These are phyloP conservation scores for Sclerotinia nivalis DNA, from an alignment of 2,329 filamentous ascomycete genomes.

Conservation along the genomic window DNA sequence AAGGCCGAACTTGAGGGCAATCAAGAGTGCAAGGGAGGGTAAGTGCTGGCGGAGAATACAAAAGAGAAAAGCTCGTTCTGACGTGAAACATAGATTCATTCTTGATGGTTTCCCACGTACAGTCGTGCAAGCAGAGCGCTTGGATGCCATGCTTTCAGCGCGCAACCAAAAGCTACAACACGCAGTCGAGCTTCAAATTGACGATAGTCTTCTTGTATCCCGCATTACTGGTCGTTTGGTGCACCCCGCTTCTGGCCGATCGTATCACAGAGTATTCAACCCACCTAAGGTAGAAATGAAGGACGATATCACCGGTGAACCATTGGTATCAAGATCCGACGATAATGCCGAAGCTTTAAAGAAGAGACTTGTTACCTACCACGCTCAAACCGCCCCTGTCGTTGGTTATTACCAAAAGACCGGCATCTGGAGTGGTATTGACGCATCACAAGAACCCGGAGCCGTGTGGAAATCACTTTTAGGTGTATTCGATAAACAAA, in stretches of 20 bases:
- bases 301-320: slow-evolving; percentile 95
- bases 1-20: slow-evolving; percentile 94
- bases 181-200: slow-evolving; percentile 94
- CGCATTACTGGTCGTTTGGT: slow-evolving; percentile 95
- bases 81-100: slow-evolving; percentile 73
- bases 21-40: slow-evolving; percentile 96
- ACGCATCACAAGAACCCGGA: slow-evolving; percentile 93
- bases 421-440: slow-evolving; percentile 93
- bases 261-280: slow-evolving; percentile 99
- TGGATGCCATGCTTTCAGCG: slow-evolving; percentile 84
- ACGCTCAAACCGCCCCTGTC: slow-evolving; percentile 89
- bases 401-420: slow-evolving; percentile 97
- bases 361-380: slow-evolving; percentile 93
- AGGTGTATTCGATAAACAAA: slow-evolving; percentile 72
- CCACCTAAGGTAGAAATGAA: slow-evolving; percentile 92
- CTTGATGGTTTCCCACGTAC: slow-evolving; percentile 98
- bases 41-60: slow-evolving; percentile 43
- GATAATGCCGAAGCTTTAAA: slow-evolving; percentile 95
- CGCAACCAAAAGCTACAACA: slow-evolving; percentile 87
- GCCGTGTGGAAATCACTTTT: slow-evolving; percentile 95
- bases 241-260: slow-evolving; percentile 92
- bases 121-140: slow-evolving; percentile 89
- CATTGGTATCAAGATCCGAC: slow-evolving; percentile 91
- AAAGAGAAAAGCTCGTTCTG: slow-evolving; percentile 19
- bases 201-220: slow-evolving; percentile 88